Evolutionary conservation across 2,329 filamentous ascomycete genomes (phyloP).

Genomic region (Epichloe brachyelytri): DNA sequence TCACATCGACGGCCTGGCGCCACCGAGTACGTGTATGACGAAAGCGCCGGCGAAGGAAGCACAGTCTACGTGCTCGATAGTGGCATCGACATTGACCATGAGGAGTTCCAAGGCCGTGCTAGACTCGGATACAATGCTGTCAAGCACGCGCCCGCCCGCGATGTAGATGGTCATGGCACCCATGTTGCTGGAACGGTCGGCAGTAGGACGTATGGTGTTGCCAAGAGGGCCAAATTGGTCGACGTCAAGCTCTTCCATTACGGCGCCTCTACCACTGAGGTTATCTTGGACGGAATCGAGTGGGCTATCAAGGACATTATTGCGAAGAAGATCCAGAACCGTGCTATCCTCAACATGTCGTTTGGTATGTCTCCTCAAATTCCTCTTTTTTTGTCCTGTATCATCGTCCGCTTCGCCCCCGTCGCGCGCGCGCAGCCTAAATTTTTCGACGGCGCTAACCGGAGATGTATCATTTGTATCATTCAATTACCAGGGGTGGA

Average conservation of each 20-base stretch:
- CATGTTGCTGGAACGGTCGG: slow-evolving; percentile 34
- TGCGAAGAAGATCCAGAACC: slow-evolving; percentile 22
- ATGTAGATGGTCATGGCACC: slow-evolving; percentile 33
- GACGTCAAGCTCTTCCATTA: slow-evolving; percentile 32
- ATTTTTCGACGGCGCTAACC: background rate
- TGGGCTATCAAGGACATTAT: slow-evolving; percentile 31
- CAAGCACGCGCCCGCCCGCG: slow-evolving; percentile 17
- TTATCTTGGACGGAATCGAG: slow-evolving; percentile 20
- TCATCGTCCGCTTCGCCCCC: too few relatives aligned
- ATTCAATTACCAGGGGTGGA: background rate
- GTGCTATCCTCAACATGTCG: slow-evolving; percentile 43
- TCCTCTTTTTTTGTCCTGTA: background rate
- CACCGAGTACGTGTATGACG: slow-evolving; percentile 28
- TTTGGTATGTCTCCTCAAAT: slow-evolving; percentile 20
- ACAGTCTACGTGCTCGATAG: slow-evolving; percentile 44
- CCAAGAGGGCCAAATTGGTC: slow-evolving; percentile 29
- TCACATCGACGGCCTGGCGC: slow-evolving; percentile 25
- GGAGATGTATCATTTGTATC: background rate
- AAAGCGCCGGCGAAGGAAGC: slow-evolving; percentile 24
- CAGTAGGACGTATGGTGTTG: slow-evolving; percentile 30
- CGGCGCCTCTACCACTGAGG: slow-evolving; percentile 4
- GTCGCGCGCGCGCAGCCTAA: too few relatives aligned
- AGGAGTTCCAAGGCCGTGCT: slow-evolving; percentile 31
- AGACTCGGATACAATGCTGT: slow-evolving; percentile 23
- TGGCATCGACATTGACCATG: slow-evolving; percentile 34